These are phyloP conservation scores for Endotrypanum monterogeii DNA, from an alignment of 208 protist species.

Conservation along the genomic window DNA sequence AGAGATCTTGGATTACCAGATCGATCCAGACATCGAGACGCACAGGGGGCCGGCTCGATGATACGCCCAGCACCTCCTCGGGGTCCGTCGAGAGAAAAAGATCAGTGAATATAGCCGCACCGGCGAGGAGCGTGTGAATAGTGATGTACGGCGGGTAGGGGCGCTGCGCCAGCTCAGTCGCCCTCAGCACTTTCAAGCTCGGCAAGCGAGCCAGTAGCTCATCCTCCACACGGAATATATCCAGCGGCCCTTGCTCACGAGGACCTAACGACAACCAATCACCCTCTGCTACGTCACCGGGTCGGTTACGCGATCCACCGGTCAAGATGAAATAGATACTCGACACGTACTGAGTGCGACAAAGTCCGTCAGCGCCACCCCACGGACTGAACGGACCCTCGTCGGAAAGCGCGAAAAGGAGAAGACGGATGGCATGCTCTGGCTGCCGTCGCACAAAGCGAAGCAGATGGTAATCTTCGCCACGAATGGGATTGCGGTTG, in stretches of 20 bases:
- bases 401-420: slow-evolving; percentile 47
- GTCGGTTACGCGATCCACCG: slow-evolving; percentile 20
- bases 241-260: neutral
- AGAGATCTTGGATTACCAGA: slow-evolving; percentile 44
- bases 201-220: slow-evolving; percentile 5
- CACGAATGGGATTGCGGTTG: neutral
- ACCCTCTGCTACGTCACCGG: slow-evolving; percentile 2
- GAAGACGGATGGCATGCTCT: slow-evolving; percentile 30
- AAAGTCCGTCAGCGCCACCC: slow-evolving; percentile 20
- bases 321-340: slow-evolving; percentile 32
- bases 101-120: slow-evolving; percentile 27
- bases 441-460: slow-evolving; percentile 42
- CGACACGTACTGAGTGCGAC: slow-evolving; percentile 29
- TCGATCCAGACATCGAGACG: slow-evolving; percentile 35
- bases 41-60: neutral
- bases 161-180: slow-evolving; percentile 41
- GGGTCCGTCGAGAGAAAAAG: slow-evolving; percentile 19
- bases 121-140: slow-evolving; percentile 37
- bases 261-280: neutral
- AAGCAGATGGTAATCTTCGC: slow-evolving; percentile 17
- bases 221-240: slow-evolving; percentile 19
- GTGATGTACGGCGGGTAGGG: slow-evolving; percentile 48
- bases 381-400: slow-evolving; percentile 44
- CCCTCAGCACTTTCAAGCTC: slow-evolving; percentile 15
- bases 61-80: neutral